These are phyloP conservation scores for Beta macrorhiza DNA, from an alignment of 179 eudicot species.

Conservation along the genomic window DNA sequence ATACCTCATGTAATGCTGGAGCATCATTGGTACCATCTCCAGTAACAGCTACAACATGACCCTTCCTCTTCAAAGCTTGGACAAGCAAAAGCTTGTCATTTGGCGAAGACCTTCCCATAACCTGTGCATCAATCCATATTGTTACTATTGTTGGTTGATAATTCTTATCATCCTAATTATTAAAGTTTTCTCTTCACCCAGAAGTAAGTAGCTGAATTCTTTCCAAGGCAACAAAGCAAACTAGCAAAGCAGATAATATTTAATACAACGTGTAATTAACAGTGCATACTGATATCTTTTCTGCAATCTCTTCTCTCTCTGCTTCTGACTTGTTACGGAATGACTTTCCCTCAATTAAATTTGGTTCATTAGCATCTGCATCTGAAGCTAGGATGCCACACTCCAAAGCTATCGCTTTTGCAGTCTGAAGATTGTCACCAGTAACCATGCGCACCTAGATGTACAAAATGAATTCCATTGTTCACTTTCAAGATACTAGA, in stretches of 20 bases:
- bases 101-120: conserved; percentile 97
- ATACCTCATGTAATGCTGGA: conserved; percentile 90
- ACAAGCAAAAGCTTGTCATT: conserved; percentile 88
- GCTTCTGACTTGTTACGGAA: conserved; percentile 65
- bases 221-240: not conserved
- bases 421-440: conserved; percentile 93
- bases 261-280: not conserved
- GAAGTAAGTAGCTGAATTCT: not conserved
- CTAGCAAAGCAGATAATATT: not conserved
- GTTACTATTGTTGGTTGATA: not conserved
- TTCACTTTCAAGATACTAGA: not conserved
- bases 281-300: conserved; percentile 63
- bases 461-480: conserved; percentile 5
- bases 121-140: conserved; percentile 38
- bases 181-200: not conserved
- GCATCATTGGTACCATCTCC: conserved; percentile 99
- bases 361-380: conserved; percentile 73
- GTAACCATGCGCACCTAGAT: conserved; percentile 92
- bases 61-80: conserved; percentile 81
- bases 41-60: conserved; percentile 94
- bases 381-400: conserved; percentile 83
- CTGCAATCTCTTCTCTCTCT: conserved; percentile 64
- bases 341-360: conserved; percentile 80
- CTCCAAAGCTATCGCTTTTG: conserved; percentile 89
- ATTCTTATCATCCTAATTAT: not conserved